Evolutionary conservation across 2,329 filamentous ascomycete genomes (phyloP), one percentile per base, ranked within the genome.

Genomic region (Triangularia verruculosa): DNA sequence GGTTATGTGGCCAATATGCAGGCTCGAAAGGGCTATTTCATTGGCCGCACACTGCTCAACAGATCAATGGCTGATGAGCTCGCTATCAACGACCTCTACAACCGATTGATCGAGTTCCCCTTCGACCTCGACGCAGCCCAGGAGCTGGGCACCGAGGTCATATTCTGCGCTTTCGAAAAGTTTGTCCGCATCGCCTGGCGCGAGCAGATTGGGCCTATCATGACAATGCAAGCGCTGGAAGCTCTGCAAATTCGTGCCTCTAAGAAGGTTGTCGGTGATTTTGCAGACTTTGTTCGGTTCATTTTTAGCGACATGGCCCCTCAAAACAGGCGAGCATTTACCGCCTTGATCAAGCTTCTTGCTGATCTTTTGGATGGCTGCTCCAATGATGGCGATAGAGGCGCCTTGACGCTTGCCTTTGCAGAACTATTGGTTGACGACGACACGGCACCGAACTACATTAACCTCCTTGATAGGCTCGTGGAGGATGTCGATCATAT

Each of bases 91-190:
- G 92, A 96, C 70, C 80, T 97, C 1, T 97, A 97, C 77, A 97
- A 97, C 73, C 85, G 88, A 32, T 83, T 97, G 13, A 87, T 96
- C 17, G 93, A 97, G 74, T 90, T 90, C 67, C 91, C 93, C 0
- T 89, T 86, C 59, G 92, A 92, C 71, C 83, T 91, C 67, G 90
- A 96, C 60, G 81, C 88, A 9, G 87, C 91, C 1, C 84, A 87
- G 0, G 92, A 97, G 64, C 83, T 91, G 8, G 85, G 88, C 2
- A 87, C 94, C 8, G 93, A 97, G 72, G 88, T 94, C 20, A 83
- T 98, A 4, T 96, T 97, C 72, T 90, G 91, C 25, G 90, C 93
- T 0, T 98, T 97, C 74, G 93, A 97, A 74, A 97, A 96, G 66
- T 98, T 97, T 70, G 79, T 97, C 65, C 88, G 87, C 64, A 89